Percentiles rank a stretch among this genome's conserved stretches.
Conservation (phyloP, 495 filamentous ascomycete species). For the Eremomyces bilateralis region DNA sequence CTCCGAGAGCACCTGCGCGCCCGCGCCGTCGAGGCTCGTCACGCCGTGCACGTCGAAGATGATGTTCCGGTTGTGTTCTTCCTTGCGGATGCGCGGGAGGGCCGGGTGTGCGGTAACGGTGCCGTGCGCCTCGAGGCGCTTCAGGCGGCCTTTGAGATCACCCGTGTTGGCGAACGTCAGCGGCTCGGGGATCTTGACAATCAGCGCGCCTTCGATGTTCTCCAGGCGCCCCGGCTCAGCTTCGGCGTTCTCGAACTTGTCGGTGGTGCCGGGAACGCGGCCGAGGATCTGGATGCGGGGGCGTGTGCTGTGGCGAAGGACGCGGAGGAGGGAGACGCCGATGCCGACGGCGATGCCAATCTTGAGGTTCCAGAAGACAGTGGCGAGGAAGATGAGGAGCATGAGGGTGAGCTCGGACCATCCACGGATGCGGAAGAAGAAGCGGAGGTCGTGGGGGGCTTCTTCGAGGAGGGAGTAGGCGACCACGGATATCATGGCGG, state of each 20-base stretch:
- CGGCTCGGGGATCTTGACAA: constrained; percentile 93
- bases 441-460: constrained; percentile 70
- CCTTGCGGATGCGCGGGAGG: constrained; percentile 47
- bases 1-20: constrained; percentile 74
- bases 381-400: constrained; percentile 68
- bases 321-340: constrained; percentile 65
- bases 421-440: constrained; percentile 72
- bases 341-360: constrained; percentile 72
- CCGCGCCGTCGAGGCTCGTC: constrained; percentile 75
- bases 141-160: constrained; percentile 62
- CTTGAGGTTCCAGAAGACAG: constrained; percentile 52
- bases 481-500: constrained; percentile 85
- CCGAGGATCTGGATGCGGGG: constrained; percentile 95
- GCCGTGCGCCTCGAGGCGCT: constrained; percentile 72
- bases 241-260: constrained; percentile 78
- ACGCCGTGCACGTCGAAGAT: constrained; percentile 97
- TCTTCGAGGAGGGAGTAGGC: constrained; percentile 91
- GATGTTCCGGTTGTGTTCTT: constrained; percentile 63
- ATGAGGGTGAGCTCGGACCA: constrained; percentile 73
- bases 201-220: constrained; percentile 74
- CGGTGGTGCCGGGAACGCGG: constrained; percentile 52
- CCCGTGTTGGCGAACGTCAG: constrained; percentile 96
- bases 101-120: constrained; percentile 68
- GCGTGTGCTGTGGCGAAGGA: constrained; percentile 73
- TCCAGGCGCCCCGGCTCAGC: constrained; percentile 51